phyloP scores from a whole-genome alignment of 495 filamentous ascomycete species.

The Podospora comata region DNA sequence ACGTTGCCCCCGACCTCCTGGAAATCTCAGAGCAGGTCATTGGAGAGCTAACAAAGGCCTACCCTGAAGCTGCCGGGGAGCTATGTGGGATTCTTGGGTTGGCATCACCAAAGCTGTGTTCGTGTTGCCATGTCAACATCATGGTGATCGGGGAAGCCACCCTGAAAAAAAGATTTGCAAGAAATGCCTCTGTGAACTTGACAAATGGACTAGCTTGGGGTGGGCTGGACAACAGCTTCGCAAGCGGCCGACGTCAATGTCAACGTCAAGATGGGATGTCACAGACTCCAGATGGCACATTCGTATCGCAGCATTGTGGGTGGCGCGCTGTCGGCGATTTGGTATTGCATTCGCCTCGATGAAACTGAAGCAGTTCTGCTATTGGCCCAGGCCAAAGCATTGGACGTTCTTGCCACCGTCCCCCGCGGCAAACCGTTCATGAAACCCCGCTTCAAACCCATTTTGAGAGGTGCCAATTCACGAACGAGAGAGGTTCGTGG shows the following conservation, averaged over 20 bases:
- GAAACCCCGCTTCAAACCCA: neutral
- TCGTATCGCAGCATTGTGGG: neutral
- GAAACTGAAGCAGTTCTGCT: neutral
- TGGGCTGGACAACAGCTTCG: no score
- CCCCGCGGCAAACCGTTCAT: conserved; percentile 5
- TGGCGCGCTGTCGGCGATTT: neutral
- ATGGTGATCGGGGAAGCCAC: neutral
- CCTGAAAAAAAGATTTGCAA: neutral
- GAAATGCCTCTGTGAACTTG: neutral
- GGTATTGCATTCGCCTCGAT: conserved; percentile 9
- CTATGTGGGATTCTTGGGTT: neutral
- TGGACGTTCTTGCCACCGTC: conserved; percentile 5
- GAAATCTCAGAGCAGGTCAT: neutral
- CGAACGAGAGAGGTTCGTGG: conserved; percentile 6
- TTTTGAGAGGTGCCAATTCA: conserved; percentile 2
- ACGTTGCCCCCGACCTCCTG: neutral
- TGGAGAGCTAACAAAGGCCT: neutral
- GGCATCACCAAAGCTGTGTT: neutral
- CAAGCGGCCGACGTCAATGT: neutral
- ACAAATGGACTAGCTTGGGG: neutral
- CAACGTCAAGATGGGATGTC: neutral
- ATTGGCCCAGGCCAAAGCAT: conserved; percentile 6
- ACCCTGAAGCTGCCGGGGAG: neutral
- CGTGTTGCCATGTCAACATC: neutral
- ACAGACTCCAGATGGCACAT: neutral